Evolutionary conservation across 108 stramenopile species (phyloP).

Genomic region (Hondaea fermentalgiana): DNA sequence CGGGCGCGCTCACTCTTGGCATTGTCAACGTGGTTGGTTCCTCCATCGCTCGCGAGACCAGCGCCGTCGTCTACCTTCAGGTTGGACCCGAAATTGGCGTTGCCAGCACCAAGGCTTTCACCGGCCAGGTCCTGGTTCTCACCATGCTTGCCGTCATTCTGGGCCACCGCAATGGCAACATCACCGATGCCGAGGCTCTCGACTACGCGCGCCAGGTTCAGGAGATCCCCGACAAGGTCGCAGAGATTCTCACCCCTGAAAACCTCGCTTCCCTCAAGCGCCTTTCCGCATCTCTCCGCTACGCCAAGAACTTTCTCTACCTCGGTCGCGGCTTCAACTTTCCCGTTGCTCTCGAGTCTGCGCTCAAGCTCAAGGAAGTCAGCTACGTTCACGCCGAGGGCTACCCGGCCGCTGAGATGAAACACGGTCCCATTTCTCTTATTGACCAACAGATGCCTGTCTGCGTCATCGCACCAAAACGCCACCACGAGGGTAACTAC

Average conservation of each 20-base stretch:
- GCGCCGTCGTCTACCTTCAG: slow-evolving; percentile 94
- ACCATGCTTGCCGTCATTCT: slow-evolving; percentile 82
- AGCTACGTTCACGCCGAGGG: slow-evolving; percentile 98
- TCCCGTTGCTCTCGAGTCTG: slow-evolving; percentile 85
- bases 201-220: background rate
- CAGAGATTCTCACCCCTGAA: background rate
- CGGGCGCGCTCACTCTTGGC: slow-evolving; percentile 70
- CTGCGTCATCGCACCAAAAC: slow-evolving; percentile 65
- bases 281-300: slow-evolving; percentile 5
- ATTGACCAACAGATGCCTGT: slow-evolving; percentile 91
- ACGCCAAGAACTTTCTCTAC: slow-evolving; percentile 20
- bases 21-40: slow-evolving; percentile 94
- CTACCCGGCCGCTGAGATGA: slow-evolving; percentile 91
- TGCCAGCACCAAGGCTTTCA: slow-evolving; percentile 98
- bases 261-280: background rate
- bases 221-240: background rate
- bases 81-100: slow-evolving; percentile 97
- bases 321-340: slow-evolving; percentile 42
- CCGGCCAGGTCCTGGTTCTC: slow-evolving; percentile 93
- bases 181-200: background rate
- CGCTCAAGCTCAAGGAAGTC: slow-evolving; percentile 98
- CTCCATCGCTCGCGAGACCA: slow-evolving; percentile 85
- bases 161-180: background rate
- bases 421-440: slow-evolving; percentile 93
- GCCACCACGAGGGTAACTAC: slow-evolving; percentile 90